phyloP scores from a whole-genome alignment of 108 stramenopile species.

The Cyclotella kingstonii region DNA sequence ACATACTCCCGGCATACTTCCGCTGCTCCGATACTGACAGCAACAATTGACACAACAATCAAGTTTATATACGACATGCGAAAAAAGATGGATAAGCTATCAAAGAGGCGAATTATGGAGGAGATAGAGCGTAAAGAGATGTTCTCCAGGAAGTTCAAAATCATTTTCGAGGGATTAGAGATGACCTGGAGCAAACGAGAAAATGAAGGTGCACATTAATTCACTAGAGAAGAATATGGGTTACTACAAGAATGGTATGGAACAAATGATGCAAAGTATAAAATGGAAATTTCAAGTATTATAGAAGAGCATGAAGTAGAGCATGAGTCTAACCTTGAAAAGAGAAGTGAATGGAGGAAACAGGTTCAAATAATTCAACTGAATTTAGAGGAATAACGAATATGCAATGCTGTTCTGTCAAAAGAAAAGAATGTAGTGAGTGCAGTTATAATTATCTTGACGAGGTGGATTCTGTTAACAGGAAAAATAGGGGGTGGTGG shows the following conservation, averaged over 20 bases:
- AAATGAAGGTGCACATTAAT: neutral
- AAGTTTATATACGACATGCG: too few relatives aligned
- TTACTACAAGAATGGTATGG: neutral
- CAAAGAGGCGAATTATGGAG: neutral
- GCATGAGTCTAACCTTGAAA: neutral
- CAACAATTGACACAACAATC: too few relatives aligned
- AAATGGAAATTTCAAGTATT: neutral
- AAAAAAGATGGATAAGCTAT: too few relatives aligned
- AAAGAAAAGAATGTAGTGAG: slow-evolving; percentile 8
- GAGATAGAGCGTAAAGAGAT: neutral
- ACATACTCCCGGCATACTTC: too few relatives aligned
- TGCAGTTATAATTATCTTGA: neutral
- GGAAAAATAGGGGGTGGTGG: slow-evolving; percentile 4
- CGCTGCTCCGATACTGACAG: too few relatives aligned
- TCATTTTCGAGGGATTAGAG: neutral
- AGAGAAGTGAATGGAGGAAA: neutral
- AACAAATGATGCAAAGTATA: neutral
- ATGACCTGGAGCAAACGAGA: neutral
- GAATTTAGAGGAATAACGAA: slow-evolving; percentile 6
- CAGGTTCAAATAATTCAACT: neutral
- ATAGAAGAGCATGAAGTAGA: slow-evolving; percentile 3
- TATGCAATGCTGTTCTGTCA: neutral
- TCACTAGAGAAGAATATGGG: neutral
- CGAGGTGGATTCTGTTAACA: slow-evolving; percentile 9
- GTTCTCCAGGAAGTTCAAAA: neutral